Evolutionary conservation across 176 grass and related monocot species (phyloP), one percentile per base, ranked within the genome.

Genomic region (Aegilops bicornis): DNA sequence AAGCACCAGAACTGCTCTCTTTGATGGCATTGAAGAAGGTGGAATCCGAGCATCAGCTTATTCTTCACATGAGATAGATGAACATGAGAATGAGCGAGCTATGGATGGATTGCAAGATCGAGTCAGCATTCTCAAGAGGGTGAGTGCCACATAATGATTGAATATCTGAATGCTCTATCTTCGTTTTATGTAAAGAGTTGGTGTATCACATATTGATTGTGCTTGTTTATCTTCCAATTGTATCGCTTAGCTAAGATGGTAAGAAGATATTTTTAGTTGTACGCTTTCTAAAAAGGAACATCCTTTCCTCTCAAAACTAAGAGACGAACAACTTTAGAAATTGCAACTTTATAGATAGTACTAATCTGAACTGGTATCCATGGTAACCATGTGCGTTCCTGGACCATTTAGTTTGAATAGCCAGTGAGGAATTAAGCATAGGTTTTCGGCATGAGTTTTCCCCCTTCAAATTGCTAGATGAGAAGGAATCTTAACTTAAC

Each of bases 21-120:
- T 96, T 61, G 97, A 96, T 96, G 94, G 94, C 77, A 90, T 94
- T 85, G 97, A 98, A 85, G 97, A 98, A 78, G 93, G 97, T 69
- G 94, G 97, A 79, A 56, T 98, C 71, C 65, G 85, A 15, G 82
- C 93, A 56, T 81, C 94, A 73, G 73, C 93, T 79, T 92, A 92
- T 80, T 94, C 92, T 64, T 91, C 93, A 45, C 91, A 92, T 89
- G 97, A 98, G 87, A 96, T 94, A 86, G 92, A 94, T 69, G 90
- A 96, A 15, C 90, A 92, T 73, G 91, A 92, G 32, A 98, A 98
- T 80, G 92, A 96, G 84, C 85, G 66, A 86, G 94, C 89, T 84
- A 63, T 98, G 61, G 91, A 94, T 88, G 97, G 97, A 81, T 83
- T 98, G 64, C 92, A 98, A 86, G 97, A 98, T 89, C 90, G 97